Evolutionary conservation across 306 rosid genomes (phyloP).

Genomic region (Hippophae rhamnoides): DNA sequence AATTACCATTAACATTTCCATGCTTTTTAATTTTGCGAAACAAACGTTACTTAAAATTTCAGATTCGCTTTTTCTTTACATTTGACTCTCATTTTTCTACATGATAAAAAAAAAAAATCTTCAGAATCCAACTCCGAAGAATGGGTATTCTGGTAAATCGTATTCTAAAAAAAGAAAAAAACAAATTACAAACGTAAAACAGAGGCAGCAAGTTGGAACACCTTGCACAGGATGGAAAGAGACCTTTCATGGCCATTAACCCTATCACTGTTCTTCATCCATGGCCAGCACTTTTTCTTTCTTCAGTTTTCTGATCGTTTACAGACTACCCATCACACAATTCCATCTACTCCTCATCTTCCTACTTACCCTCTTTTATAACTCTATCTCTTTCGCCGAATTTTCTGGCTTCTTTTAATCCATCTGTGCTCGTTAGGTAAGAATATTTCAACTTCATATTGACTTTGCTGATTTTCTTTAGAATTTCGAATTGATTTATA

Average conservation of each 20-base stretch:
- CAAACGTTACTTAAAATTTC: too few relatives aligned
- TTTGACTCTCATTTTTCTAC: too few relatives aligned
- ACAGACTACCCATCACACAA: conserved; percentile 55
- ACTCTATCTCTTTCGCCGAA: background rate
- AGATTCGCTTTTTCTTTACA: too few relatives aligned
- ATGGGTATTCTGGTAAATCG: too few relatives aligned
- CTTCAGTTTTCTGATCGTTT: conserved; percentile 37
- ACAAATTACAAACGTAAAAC: too few relatives aligned
- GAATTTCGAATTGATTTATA: background rate
- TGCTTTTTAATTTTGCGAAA: too few relatives aligned
- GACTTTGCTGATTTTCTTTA: background rate
- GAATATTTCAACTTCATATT: background rate
- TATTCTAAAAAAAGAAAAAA: too few relatives aligned
- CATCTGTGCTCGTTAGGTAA: conserved; percentile 13
- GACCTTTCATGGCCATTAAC: conserved; percentile 58
- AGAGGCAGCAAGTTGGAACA: too few relatives aligned
- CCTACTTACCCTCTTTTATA: conserved; percentile 76
- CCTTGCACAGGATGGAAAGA: background rate
- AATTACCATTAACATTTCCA: too few relatives aligned
- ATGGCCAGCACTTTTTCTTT: conserved; percentile 34
- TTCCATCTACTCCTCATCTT: conserved; percentile 81
- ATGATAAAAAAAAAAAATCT: too few relatives aligned
- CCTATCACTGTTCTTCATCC: conserved; percentile 19
- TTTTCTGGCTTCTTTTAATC: conserved; percentile 12
- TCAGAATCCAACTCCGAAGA: too few relatives aligned